These are phyloP conservation scores for Metarhizium rileyi DNA, from an alignment of 2,329 filamentous ascomycete species.

Conservation along the genomic window DNA sequence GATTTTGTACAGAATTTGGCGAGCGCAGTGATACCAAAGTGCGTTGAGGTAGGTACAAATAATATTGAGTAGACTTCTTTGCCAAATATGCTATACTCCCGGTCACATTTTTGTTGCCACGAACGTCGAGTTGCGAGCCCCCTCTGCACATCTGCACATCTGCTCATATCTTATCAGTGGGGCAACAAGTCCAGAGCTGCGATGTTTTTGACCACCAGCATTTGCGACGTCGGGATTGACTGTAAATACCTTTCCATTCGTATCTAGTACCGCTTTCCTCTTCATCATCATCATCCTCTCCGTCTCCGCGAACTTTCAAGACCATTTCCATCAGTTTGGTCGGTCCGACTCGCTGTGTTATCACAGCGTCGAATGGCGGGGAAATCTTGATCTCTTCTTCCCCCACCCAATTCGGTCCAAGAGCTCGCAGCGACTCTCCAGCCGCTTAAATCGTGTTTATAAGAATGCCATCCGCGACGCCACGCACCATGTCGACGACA, in stretches of 20 bases:
- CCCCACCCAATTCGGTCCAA: background rate
- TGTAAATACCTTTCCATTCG: no score
- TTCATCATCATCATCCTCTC: no score
- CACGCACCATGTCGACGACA: background rate
- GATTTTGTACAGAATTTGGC: no score
- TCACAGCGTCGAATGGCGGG: background rate
- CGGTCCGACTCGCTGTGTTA: background rate
- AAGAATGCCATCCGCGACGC: slow-evolving; percentile 3
- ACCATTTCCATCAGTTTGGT: background rate
- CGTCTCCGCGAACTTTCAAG: background rate
- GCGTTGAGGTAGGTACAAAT: no score
- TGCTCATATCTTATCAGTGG: background rate
- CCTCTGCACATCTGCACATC: no score
- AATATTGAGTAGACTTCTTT: background rate
- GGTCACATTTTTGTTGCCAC: no score
- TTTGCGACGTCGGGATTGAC: background rate
- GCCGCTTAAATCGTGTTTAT: background rate
- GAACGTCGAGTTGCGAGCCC: no score
- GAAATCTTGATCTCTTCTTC: background rate
- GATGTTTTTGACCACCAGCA: background rate
- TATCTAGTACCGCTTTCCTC: background rate
- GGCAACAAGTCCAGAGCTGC: background rate
- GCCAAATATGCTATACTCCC: no score
- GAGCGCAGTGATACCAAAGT: no score
- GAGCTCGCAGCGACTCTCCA: background rate